These are phyloP conservation scores for Magnaporthales sp. DNA, from an alignment of 2,329 filamentous ascomycete genomes.

Conservation along the genomic window DNA sequence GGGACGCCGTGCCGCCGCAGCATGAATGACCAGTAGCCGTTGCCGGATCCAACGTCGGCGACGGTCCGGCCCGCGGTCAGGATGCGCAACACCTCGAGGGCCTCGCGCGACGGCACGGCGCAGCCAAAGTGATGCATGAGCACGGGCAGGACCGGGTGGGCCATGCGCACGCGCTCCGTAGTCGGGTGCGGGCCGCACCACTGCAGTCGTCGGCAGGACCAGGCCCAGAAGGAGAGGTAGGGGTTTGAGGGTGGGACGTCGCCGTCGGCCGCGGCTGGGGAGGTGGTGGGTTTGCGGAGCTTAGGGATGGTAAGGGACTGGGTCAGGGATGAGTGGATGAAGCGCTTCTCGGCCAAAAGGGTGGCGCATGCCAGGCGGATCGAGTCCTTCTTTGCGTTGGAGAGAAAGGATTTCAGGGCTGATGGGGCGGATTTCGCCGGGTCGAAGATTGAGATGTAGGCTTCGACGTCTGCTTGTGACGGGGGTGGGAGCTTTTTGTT, in stretches of 20 bases:
- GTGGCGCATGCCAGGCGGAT: slow-evolving; percentile 46
- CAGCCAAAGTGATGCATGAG: slow-evolving; percentile 77
- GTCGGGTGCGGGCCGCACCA: slow-evolving; percentile 52
- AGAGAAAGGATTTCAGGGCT: slow-evolving; percentile 51
- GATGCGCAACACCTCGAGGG: slow-evolving; percentile 49
- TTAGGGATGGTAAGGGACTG: slow-evolving; percentile 34
- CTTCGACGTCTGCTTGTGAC: slow-evolving; percentile 47
- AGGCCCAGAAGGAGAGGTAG: slow-evolving; percentile 59
- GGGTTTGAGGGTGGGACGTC: slow-evolving; percentile 43
- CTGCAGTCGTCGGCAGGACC: slow-evolving; percentile 54
- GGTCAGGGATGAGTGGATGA: slow-evolving; percentile 35
- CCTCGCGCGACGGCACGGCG: slow-evolving; percentile 59
- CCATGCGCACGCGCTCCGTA: slow-evolving; percentile 32
- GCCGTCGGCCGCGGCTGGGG: slow-evolving; percentile 20
- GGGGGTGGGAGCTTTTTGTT: slow-evolving; percentile 33
- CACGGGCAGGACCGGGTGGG: slow-evolving; percentile 62
- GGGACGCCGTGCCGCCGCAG: slow-evolving; percentile 48
- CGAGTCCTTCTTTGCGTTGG: slow-evolving; percentile 57
- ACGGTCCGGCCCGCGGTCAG: slow-evolving; percentile 45
- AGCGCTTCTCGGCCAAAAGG: slow-evolving; percentile 44
- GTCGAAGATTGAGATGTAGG: slow-evolving; percentile 60
- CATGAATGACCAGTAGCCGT: slow-evolving; percentile 67
- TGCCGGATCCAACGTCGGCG: slow-evolving; percentile 61
- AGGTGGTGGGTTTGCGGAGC: slow-evolving; percentile 31
- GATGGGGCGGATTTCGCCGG: slow-evolving; percentile 48